Evolutionary conservation across 2,329 filamentous ascomycete genomes (phyloP), one percentile per base, ranked within the genome.

Genomic region (Pseudophaeomoniella oleicola): DNA sequence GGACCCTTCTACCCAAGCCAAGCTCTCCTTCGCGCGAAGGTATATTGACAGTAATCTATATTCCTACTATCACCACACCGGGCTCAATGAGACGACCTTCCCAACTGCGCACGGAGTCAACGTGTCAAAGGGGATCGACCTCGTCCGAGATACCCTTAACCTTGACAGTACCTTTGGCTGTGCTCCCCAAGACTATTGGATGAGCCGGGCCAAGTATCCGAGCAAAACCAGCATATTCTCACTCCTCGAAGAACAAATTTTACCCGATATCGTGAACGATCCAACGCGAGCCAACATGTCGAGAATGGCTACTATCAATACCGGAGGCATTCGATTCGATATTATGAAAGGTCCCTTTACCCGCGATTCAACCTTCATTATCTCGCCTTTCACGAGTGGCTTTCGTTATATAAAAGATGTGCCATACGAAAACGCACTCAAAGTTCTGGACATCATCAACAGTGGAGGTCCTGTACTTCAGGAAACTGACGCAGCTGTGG

Each of bases 41-140:
- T 96, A 94, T 57, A 88, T 96, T 42, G 88, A 96, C 59, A 94
- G 87, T 60, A 96, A 96, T 47, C 66, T 94, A 0, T 81, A 75
- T 42, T 90, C 86, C 1, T 69, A 92, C 40, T 71, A 87, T 48
- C 72, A 90, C 49, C 88, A 96, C 54, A 83, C 81, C 2, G 73
- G 73, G 0, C 72, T 81, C 18, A 77, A 88, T 46, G 65, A 70
- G 12, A 66, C 72, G 0, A 80, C 75, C 0, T 96, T 96, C 51
- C 69, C 74, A 2, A 94, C 88, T 0, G 63, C 77, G 11, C 69
- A 78, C 33, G 88, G 88, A 13, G 69, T 66, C 36, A 78, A 81
- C 37, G 79, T 86, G 10, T 84, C 76, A 32, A 57, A 64, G 14
- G 68, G 74, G 51, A 94, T 96, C 42, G 53, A 72, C 4, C 54